phyloP scores from a whole-genome alignment of 306 rosid species.

The Rosa lucieae region DNA sequence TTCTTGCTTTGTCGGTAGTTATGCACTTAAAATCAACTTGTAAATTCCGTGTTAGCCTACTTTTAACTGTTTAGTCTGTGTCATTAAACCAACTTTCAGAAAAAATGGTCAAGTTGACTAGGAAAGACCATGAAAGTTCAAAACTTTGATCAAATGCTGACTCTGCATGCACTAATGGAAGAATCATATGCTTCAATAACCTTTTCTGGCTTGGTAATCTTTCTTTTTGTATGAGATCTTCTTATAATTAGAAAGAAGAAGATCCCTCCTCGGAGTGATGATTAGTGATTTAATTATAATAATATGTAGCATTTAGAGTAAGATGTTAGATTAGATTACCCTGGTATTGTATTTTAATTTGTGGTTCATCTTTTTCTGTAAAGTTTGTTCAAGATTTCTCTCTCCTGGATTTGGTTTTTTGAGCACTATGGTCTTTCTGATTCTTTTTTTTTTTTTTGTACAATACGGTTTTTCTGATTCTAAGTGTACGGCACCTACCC shows the following conservation, averaged over 20 bases:
- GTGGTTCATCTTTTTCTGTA: constrained; percentile 10
- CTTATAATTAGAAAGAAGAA: constrained; percentile 23
- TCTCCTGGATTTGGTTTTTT: constrained; percentile 31
- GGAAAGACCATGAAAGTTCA: constrained; percentile 16
- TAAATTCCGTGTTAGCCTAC: constrained; percentile 13
- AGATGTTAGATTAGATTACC: constrained; percentile 50
- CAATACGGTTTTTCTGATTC: constrained; percentile 37
- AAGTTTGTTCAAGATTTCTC: background rate
- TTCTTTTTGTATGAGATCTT: constrained; percentile 19
- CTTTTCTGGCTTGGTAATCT: constrained; percentile 2
- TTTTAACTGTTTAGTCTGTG: constrained; percentile 11
- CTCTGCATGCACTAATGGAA: constrained; percentile 35
- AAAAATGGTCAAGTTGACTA: constrained; percentile 36
- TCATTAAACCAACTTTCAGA: constrained; percentile 6
- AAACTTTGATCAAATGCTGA: constrained; percentile 32
- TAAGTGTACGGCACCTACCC: constrained; percentile 47
- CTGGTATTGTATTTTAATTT: background rate
- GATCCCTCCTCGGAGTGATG: constrained; percentile 32
- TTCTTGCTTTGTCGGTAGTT: background rate
- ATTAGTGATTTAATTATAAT: constrained; percentile 29
- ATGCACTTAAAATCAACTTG: background rate
- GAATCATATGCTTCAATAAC: constrained; percentile 33
- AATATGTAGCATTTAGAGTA: constrained; percentile 24
- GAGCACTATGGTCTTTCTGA: constrained; percentile 40
- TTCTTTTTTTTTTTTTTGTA: constrained; percentile 15